Conservation (phyloP, 2,329 filamentous ascomycete genomes). For the Curvularia sp. region DNA sequence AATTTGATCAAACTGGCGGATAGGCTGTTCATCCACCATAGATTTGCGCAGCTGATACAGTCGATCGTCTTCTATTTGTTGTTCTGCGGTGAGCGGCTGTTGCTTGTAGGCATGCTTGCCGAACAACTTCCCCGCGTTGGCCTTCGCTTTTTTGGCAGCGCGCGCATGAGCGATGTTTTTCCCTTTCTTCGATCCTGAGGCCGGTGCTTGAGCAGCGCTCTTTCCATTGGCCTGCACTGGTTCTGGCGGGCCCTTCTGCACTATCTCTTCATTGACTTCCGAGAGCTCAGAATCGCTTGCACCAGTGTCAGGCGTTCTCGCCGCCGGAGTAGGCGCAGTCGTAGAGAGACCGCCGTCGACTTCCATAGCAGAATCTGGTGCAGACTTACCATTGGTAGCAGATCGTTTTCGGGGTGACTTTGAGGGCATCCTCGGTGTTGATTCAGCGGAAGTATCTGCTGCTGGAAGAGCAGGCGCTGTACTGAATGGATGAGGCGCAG, state of each 20-base stretch:
- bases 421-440: conserved; percentile 36
- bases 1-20: conserved; percentile 30
- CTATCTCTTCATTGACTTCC: conserved; percentile 50
- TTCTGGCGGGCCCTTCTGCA: conserved; percentile 46
- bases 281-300: conserved; percentile 48
- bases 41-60: conserved; percentile 35
- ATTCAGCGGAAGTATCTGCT: conserved; percentile 34
- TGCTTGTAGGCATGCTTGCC: conserved; percentile 43
- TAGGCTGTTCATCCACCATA: conserved; percentile 37
- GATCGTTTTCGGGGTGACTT: conserved; percentile 45
- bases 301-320: conserved; percentile 39
- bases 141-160: conserved; percentile 43
- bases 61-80: conserved; percentile 37
- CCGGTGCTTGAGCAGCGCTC: conserved; percentile 21
- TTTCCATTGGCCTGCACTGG: conserved; percentile 39
- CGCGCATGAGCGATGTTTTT: conserved; percentile 37
- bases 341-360: conserved; percentile 36
- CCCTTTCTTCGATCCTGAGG: conserved; percentile 35
- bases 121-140: conserved; percentile 40
- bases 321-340: conserved; percentile 36
- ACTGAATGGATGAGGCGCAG: conserved; percentile 37
- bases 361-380: conserved; percentile 30
- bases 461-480: conserved; percentile 40
- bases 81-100: conserved; percentile 37
- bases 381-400: conserved; percentile 31